Evolutionary conservation across 768 basidiomycete species (phyloP), one percentile per base, ranked within the genome.

Genomic region (Pulveroboletus sp.): DNA sequence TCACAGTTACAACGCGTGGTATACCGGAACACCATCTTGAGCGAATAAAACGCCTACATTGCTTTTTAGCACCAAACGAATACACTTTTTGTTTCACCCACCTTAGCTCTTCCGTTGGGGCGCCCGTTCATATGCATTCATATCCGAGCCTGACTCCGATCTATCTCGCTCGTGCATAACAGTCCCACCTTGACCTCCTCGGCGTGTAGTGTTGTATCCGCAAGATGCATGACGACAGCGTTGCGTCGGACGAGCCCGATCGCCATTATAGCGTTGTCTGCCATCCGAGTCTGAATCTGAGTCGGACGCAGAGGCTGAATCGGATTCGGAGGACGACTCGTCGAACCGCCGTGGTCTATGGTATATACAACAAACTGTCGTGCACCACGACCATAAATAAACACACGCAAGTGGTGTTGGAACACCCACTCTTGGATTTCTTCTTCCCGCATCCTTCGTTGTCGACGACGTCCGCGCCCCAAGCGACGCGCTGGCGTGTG

Each of bases 321-420:
- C 83, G 0, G 79, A 80, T 35, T 79, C 78, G 29, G 82, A 82
- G 0, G 84, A 89, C 1, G 90, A 92, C 61, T 93, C 90, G 68
- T 91, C 90, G 52, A 90, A 93, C 42, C 62, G 70, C 47, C 79
- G 77, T 1, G 87, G 85, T 62, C 86, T 88, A 64, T 93, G 90
- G 62, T 94, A 95, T 61, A 97, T 95, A 66, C 94, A 97, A 65
- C 94, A 97, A 42, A 97, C 94, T 97, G 54, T n/a, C 27, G 11
- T 8, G 19, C 4, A 5, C 17, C 36, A 14, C 20, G 36, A 20
- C 10, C 36, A 20, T 20, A 9, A 29, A 29, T 29, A 29, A 29
- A 29, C 27, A 29, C 27, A 27, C 25, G 9, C 9, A 27, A 27
- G 25, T 27, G 25, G 5, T 27, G 25, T 5, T 27, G 9, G 25